Percentiles rank a stretch among this genome's conserved stretches.
Evolutionary conservation across 169 alveolate species (phyloP).

Genomic region (Cryptosporidium parvum): DNA sequence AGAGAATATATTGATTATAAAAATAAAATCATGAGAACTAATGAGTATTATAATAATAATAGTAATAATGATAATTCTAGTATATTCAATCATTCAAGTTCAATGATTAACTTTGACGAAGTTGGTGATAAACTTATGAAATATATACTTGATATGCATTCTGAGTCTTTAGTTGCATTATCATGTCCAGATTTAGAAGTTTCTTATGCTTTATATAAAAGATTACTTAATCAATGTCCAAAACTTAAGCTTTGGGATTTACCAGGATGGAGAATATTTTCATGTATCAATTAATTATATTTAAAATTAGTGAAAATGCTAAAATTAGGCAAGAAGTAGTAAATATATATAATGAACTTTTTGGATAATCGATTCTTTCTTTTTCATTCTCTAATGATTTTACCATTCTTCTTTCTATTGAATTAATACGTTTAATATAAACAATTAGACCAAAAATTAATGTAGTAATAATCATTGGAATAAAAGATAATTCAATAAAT

Average conservation of each 20-base stretch:
- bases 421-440: conserved; percentile 29
- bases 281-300: conserved; percentile 15
- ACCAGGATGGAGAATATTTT: conserved; percentile 68
- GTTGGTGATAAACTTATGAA: conserved; percentile 65
- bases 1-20: conserved; percentile 37
- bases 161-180: conserved; percentile 66
- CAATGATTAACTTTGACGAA: conserved; percentile 37
- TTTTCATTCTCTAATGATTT: conserved; percentile 63
- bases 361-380: conserved; percentile 70
- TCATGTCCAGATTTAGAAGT: conserved; percentile 73
- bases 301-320: conserved; percentile 11
- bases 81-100: background rate
- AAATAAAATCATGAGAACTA: conserved; percentile 41
- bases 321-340: conserved; percentile 43
- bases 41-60: conserved; percentile 31
- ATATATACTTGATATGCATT: conserved; percentile 61
- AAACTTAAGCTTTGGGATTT: conserved; percentile 64
- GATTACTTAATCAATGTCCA: conserved; percentile 53
- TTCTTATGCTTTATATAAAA: conserved; percentile 54
- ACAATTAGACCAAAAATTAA: conserved; percentile 42
- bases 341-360: conserved; percentile 48
- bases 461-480: conserved; percentile 17
- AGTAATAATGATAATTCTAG: background rate
- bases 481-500: conserved; percentile 7
- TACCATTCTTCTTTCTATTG: conserved; percentile 59